These are phyloP conservation scores for Colletotrichum lindemuthianum DNA, from an alignment of 2,329 filamentous ascomycete species.

Conservation along the genomic window DNA sequence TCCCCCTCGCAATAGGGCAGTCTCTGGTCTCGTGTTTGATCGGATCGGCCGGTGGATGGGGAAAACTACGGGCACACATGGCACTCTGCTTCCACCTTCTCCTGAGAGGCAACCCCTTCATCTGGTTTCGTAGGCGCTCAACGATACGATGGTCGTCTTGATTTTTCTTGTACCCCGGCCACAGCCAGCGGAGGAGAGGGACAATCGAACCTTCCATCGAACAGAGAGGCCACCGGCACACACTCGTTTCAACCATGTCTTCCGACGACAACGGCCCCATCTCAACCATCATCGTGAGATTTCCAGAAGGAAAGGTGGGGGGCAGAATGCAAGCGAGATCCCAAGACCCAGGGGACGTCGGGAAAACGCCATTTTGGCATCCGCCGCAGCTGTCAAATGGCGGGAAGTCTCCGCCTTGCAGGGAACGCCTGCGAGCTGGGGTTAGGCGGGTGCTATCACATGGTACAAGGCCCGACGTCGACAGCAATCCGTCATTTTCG, in stretches of 20 bases:
- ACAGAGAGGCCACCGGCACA: slow-evolving; percentile 12
- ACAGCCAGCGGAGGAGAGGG: slow-evolving; percentile 20
- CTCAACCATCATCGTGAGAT: neutral
- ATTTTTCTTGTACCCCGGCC: slow-evolving; percentile 14
- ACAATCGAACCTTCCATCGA: slow-evolving; percentile 26
- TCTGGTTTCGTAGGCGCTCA: slow-evolving; percentile 1
- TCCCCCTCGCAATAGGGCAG: no score
- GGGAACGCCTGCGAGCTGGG: slow-evolving; percentile 11
- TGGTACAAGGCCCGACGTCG: neutral
- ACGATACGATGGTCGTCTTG: slow-evolving; percentile 24
- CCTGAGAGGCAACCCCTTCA: neutral
- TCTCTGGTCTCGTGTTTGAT: no score
- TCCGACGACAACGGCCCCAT: neutral
- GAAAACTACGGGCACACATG: no score
- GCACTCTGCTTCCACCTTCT: no score
- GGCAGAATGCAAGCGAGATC: slow-evolving; percentile 15
- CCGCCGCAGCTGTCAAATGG: slow-evolving; percentile 34
- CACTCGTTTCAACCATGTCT: slow-evolving; percentile 25
- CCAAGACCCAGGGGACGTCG: slow-evolving; percentile 17
- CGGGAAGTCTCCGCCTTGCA: slow-evolving; percentile 33
- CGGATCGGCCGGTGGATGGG: no score
- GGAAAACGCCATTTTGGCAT: slow-evolving; percentile 34
- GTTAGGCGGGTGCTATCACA: neutral
- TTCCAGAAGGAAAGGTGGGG: slow-evolving; percentile 33
- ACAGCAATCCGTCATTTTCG: no score